Base-by-base conservation (phyloP, 768 basidiomycete species). In the Strobilomyces echinocephalus region DNA sequence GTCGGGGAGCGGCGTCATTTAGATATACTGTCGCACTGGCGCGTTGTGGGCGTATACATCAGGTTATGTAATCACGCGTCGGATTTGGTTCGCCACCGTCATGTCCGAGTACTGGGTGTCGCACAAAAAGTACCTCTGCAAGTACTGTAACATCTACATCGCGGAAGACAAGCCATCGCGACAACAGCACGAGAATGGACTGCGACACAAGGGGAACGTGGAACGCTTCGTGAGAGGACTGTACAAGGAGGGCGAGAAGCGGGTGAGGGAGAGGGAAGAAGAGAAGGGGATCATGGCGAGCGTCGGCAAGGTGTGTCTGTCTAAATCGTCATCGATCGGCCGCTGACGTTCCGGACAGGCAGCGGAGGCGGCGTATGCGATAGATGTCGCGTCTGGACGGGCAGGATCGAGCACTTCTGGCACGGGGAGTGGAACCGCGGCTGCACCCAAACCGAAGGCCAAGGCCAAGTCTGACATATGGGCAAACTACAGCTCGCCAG, bases 71-170 rank as follows among this genome's bases (percentile, higher is more conserved):
- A 64, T 57, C 40, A 1, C 5, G 2, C 7, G 33, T 14, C 15
- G 5, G 20, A 20, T 31, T n/a, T 62, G 51, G 46, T 46, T 12
- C 34, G 46, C 46, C 35, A 60, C 60, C 18, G 46, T 15, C 67
- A 94, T 93, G 91, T 85, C 84, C 60, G 91, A 94, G 69, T 94
- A 87, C 69, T 95, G 92, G 91, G 87, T 94, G 57, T 91, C 91
- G 24, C 84, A 89, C 69, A 93, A 94, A 72, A 87, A 84, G 62
- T 95, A 95, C 72, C 88, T 82, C 67, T 97, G 94, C 84, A 93
- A 94, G 68, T 97, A 97, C 76, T 98, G 97, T 75, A 89, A 93
- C 47, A 93, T 92, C 58, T 97, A 87, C 75, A 97, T 99, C 56
- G 82, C 93, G 49, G 97, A 99, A 73, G 95, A 99, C 77, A 91